A percentile compares a stretch with the other conserved stretches of the same genome.
phyloP scores from a whole-genome alignment of 106 monocot species.

The Dendrobium catenatum region DNA sequence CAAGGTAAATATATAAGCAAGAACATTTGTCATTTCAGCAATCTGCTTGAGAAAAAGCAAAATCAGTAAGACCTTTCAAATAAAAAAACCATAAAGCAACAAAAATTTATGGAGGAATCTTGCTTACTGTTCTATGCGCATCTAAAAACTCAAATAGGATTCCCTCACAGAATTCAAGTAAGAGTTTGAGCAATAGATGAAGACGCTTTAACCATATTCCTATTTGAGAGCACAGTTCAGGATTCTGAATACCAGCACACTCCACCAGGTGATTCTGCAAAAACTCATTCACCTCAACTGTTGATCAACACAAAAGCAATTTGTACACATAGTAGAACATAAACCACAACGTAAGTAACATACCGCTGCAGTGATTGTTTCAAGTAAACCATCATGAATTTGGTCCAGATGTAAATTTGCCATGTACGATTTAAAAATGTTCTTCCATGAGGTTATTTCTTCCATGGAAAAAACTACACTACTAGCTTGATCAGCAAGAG shows the following conservation, averaged over 20 bases:
- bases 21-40: conserved; percentile 53
- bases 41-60: conserved; percentile 38
- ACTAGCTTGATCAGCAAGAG: conserved; percentile 1
- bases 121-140: conserved; percentile 59
- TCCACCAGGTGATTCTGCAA: conserved; percentile 40
- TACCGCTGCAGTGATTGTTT: conserved; percentile 41
- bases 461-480: conserved; percentile 13
- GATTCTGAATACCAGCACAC: conserved; percentile 17
- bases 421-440: conserved; percentile 33
- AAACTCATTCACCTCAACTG: conserved; percentile 3
- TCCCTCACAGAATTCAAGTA: conserved; percentile 37
- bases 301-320: neutral
- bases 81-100: neutral
- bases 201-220: conserved; percentile 30
- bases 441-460: conserved; percentile 56
- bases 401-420: conserved; percentile 39
- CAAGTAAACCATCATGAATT: conserved; percentile 27
- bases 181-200: conserved; percentile 28
- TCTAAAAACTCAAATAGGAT: conserved; percentile 62
- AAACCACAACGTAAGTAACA: conserved; percentile 6
- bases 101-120: neutral
- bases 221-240: conserved; percentile 28
- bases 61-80: neutral
- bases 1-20: conserved; percentile 49
- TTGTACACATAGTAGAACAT: neutral